Evolutionary conservation across 2,329 filamentous ascomycete genomes (phyloP).

Genomic region (Tolypocladium tundrense): DNA sequence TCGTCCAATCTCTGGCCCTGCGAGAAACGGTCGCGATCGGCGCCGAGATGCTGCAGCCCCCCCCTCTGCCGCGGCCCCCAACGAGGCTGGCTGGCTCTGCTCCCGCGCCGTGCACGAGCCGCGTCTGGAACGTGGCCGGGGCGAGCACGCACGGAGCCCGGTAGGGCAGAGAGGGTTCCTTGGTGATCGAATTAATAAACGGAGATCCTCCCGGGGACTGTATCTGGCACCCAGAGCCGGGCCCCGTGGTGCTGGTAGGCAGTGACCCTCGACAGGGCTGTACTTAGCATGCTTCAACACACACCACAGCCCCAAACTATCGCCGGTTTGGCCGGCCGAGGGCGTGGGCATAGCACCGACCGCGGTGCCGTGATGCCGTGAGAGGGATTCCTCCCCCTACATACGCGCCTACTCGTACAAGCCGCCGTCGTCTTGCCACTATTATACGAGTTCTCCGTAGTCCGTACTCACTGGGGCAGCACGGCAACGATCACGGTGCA

Average conservation of each 20-base stretch:
- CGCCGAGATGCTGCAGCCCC: background rate
- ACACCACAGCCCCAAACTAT: background rate
- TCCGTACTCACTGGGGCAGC: too few relatives aligned
- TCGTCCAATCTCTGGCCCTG: background rate
- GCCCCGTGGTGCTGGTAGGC: background rate
- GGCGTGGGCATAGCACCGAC: background rate
- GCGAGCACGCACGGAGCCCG: background rate
- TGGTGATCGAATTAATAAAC: background rate
- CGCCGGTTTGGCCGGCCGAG: background rate
- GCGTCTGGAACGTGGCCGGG: background rate
- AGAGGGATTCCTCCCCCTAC: too few relatives aligned
- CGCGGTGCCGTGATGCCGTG: background rate
- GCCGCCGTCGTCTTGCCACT: background rate
- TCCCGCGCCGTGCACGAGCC: background rate
- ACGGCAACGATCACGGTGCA: background rate
- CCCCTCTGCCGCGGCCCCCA: background rate
- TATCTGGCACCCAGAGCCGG: background rate
- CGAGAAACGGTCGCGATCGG: background rate
- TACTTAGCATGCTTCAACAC: background rate
- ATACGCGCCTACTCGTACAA: background rate
- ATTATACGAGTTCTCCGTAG: background rate
- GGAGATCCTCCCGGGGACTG: background rate
- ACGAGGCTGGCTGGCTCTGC: background rate
- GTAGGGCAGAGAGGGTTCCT: background rate
- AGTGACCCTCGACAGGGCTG: background rate